These are phyloP conservation scores for Ophiostoma novo-ulmi DNA, from an alignment of 2,329 filamentous ascomycete species.

Conservation along the genomic window DNA sequence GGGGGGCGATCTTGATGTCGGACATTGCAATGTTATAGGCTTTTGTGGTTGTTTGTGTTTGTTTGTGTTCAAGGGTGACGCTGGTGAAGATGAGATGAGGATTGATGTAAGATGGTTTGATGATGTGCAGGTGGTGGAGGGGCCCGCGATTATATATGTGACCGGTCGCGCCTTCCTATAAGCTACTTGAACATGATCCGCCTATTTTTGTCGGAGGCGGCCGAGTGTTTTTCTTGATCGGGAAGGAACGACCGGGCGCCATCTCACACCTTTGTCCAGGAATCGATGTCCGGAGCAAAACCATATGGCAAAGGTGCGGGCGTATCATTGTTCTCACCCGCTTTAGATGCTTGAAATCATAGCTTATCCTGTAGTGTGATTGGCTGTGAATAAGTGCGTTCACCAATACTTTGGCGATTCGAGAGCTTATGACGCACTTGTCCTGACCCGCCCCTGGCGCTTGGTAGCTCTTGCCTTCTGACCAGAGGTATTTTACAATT, in stretches of 20 bases:
- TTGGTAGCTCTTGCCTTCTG: not conserved
- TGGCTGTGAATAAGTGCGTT: not conserved
- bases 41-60: not conserved
- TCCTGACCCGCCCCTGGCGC: not conserved
- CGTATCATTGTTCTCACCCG: not conserved
- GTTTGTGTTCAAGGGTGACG: not conserved
- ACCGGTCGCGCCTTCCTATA: not conserved
- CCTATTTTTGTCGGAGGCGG: constrained; percentile 19
- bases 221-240: constrained; percentile 17
- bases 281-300: not conserved
- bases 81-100: not conserved
- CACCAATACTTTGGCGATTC: not conserved
- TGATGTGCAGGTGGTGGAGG: not conserved
- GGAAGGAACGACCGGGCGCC: not conserved
- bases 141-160: not conserved
- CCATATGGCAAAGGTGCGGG: not conserved
- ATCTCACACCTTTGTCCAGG: not conserved
- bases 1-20: constrained; percentile 25
- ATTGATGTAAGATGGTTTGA: not conserved
- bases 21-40: constrained; percentile 23
- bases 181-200: not conserved
- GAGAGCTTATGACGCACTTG: not conserved
- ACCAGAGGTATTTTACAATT: not conserved
- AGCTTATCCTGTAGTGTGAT: constrained; percentile 2
- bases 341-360: not conserved